Evolutionary conservation across 495 filamentous ascomycete genomes (phyloP).

Genomic region (Xylaria longipes): DNA sequence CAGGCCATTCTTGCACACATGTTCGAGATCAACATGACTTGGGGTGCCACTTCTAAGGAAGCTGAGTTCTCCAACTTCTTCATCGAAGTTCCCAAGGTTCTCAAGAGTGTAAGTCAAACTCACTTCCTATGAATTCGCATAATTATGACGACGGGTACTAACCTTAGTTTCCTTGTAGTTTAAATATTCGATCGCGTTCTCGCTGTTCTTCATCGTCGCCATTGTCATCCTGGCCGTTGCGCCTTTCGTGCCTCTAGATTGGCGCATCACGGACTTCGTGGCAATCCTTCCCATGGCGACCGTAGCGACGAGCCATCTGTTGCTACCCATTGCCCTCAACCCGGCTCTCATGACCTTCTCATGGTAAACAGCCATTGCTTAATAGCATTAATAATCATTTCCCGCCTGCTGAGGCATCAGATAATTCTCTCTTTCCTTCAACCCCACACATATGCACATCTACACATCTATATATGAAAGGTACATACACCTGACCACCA

Average conservation of each 20-base stretch:
- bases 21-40: conserved; percentile 76
- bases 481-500: background rate
- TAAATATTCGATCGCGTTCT: conserved; percentile 76
- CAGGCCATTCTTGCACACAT: conserved; percentile 73
- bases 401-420: background rate
- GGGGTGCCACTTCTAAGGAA: conserved; percentile 75
- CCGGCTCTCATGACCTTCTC: conserved; percentile 84
- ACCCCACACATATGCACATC: background rate
- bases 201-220: conserved; percentile 62
- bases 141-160: background rate
- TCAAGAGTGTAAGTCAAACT: conserved; percentile 57
- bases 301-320: conserved; percentile 69
- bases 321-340: conserved; percentile 76
- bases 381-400: conserved; percentile 10
- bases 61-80: conserved; percentile 80
- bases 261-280: conserved; percentile 79
- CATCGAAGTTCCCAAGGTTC: conserved; percentile 77
- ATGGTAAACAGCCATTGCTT: conserved; percentile 55
- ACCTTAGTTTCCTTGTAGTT: conserved; percentile 49
- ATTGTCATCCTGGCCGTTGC: conserved; percentile 73
- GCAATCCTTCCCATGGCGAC: conserved; percentile 82
- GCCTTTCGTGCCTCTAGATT: conserved; percentile 68
- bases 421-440: background rate
- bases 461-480: conserved; percentile 3
- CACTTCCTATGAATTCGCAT: background rate